Evolutionary conservation across 768 basidiomycete species (phyloP), one percentile per base, ranked within the genome.

Genomic region (Ramaria sp.): DNA sequence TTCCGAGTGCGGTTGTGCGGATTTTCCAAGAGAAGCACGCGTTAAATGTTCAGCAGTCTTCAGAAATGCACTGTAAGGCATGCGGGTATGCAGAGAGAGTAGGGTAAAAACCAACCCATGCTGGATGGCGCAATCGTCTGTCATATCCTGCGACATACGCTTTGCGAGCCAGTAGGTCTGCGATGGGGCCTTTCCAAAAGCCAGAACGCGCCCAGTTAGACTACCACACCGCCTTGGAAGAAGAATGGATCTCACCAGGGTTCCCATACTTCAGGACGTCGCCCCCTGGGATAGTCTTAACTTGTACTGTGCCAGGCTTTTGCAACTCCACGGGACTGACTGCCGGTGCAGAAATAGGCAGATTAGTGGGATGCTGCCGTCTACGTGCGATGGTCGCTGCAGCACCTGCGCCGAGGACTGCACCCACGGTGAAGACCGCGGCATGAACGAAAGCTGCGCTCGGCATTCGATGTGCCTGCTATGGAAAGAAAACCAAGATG

Each of bases 41-140:
- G 92, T 96, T 37, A 99, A 75, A 67, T 98, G 94, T 68, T 99
- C 93, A 4, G 93, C 96, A 0, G 95, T 96, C 95, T 95, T 59
- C 9, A 46, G 49, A 41, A 5, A 19, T 17, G 10, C 17, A 24
- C 19, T 39, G 20, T 24, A 30, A 53, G 48, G 15, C 22, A 10
- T 2, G 17, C 49, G 34, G 38, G 17, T 17, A 19, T 45, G 19
- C 30, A 30, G 12, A 34, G 4, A 38, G 46, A 33, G 53, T 38
- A 17, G 47, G 1, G 22, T 24, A 24, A 4, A 20, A 11, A 59
- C 80, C 48, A 66, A 94, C 93, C 94, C 95, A 98, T 33, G 93
- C 80, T 2, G 95, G 93, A 71, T 98, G 94, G 17, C 91, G 77
- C 56, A 94, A 72, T 12, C 90, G 77, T 53, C 96, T 76, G 69